Base-by-base conservation (phyloP, 768 basidiomycete genomes). In the Trametes punicea region DNA sequence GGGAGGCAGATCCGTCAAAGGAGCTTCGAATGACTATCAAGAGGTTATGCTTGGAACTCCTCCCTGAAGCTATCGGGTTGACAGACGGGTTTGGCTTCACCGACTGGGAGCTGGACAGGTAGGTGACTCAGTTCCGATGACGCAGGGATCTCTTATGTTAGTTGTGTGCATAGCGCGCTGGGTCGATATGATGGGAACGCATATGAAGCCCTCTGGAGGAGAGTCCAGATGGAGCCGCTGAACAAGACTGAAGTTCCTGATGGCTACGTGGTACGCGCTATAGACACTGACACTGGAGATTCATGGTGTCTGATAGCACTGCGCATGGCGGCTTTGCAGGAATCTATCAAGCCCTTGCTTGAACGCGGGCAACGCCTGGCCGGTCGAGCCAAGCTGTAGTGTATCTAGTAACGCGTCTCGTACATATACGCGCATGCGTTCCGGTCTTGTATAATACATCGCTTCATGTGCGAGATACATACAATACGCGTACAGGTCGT, bases 81-180 rank as follows among this genome's bases (percentile, higher is more conserved):
- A 83, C 77, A 5, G 88, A 91, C 65, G 82, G 85, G 3, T 89
- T 91, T 65, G 84, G 82, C 0, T 87, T 88, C 62, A 76, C 81
- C 0, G 87, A 90, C 62, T 90, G 85, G 84, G 81, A 88, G 48
- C 71, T 90, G 16, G 80, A 88, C 60, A 86, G 84, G 82, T 82
- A 46, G 15, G 73, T 64, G 34, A 10, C 9, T 10, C 7, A 55
- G 41, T 23, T 26, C 7, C 1, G 8, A 46, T 40, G 42, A 5
- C 11, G 3, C 16, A 0, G 29, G 16, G 33, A 29, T 6, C n/a
- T 26, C 21, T 27, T 25, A 31, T 6, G 8, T 16, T 23, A 18
- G n/a, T 4, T 48, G 40, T 20, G 23, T 9, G 16, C 23, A 8
- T 20, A 86, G 85, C 66, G 81, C 84, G 0, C 70, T 88, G 20